phyloP scores from a whole-genome alignment of 2,329 filamentous ascomycete species.

The Venturia aucupariae region DNA sequence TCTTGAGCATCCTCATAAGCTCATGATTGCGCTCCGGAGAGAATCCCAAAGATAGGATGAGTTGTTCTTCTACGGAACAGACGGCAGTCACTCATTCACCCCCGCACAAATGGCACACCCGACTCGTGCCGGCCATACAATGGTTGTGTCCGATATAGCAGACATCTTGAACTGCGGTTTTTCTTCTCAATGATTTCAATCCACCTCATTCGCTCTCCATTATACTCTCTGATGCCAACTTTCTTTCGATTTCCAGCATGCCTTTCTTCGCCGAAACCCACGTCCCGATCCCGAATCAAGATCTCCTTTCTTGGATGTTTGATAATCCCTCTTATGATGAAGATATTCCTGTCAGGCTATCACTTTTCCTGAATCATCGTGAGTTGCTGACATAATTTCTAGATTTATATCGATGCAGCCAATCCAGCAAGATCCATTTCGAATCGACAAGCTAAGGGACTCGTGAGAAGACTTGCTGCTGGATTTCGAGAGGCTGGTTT shows the following conservation, averaged over 20 bases:
- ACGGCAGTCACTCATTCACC: not conserved
- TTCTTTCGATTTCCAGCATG: conserved; percentile 15
- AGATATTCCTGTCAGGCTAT: conserved; percentile 12
- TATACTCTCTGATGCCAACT: not conserved
- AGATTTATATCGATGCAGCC: conserved; percentile 16
- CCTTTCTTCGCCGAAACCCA: conserved; percentile 17
- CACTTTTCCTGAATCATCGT: not conserved
- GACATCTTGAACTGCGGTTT: not conserved
- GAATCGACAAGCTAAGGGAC: conserved; percentile 10
- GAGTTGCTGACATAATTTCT: not conserved
- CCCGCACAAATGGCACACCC: not conserved
- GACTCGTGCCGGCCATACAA: not conserved
- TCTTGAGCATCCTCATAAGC: too few species aligned
- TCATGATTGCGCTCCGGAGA: too few species aligned
- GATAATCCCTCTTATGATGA: conserved; percentile 15
- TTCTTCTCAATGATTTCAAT: not conserved
- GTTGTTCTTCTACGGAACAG: not conserved
- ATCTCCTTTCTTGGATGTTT: conserved; percentile 17
- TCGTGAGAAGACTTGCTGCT: conserved; percentile 14
- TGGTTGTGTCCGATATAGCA: not conserved
- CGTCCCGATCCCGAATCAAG: conserved; percentile 16
- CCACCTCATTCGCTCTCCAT: not conserved
- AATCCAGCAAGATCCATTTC: conserved; percentile 11
- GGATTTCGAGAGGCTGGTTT: conserved; percentile 15
- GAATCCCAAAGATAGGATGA: not conserved